Percentiles rank a stretch among this genome's conserved stretches.
These are phyloP conservation scores for Cryptococcus floricola DNA, from an alignment of 1,284 basidiomycete species.

Conservation along the genomic window DNA sequence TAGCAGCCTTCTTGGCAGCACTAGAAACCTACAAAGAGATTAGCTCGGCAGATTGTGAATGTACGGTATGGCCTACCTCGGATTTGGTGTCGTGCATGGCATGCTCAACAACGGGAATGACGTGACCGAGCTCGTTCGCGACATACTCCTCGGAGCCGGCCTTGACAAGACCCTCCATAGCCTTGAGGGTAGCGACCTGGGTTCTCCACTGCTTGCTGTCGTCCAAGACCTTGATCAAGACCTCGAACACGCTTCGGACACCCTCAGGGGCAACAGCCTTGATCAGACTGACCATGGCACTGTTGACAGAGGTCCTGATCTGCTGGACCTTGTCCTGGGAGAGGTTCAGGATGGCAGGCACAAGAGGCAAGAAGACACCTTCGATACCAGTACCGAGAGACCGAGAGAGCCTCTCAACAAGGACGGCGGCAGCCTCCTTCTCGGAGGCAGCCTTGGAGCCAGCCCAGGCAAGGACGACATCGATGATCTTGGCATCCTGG, in stretches of 20 bases:
- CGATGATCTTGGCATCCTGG: constrained; percentile 53
- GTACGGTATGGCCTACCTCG: constrained; percentile 60
- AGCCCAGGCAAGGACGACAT: constrained; percentile 66
- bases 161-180: constrained; percentile 68
- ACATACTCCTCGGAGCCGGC: constrained; percentile 71
- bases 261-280: constrained; percentile 82
- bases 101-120: constrained; percentile 80
- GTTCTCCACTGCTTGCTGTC: constrained; percentile 84
- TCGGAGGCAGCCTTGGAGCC: constrained; percentile 86
- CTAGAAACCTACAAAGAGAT: constrained; percentile 64
- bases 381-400: constrained; percentile 70
- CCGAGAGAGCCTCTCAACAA: constrained; percentile 70
- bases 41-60: neutral
- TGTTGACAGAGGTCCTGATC: constrained; percentile 73
- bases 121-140: constrained; percentile 74
- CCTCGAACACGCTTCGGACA: constrained; percentile 66
- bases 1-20: constrained; percentile 89
- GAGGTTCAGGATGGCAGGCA: constrained; percentile 76
- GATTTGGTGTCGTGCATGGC: constrained; percentile 97
- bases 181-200: constrained; percentile 90
- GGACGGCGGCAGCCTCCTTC: constrained; percentile 85
- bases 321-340: constrained; percentile 95
- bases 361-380: constrained; percentile 75
- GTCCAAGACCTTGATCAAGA: constrained; percentile 69
- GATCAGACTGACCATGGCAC: constrained; percentile 80